Base-by-base conservation (phyloP, 192 early-diverging fungal genomes). In the Podila horticola region DNA sequence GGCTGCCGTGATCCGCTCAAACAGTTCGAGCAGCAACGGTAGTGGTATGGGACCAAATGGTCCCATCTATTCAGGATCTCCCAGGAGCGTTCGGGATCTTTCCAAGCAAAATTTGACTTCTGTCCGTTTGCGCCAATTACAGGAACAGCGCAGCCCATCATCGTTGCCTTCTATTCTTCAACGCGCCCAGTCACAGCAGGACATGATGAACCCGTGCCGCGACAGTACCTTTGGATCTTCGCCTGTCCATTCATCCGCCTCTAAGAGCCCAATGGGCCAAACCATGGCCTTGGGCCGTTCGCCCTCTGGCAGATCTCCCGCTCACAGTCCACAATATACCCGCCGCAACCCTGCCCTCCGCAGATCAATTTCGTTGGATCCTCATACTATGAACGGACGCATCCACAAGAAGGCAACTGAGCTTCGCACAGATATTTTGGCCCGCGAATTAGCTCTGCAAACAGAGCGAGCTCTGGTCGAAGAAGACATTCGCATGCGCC, bases 281-380 rank as follows among this genome's bases (percentile, higher is more conserved):
- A 15, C 41, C 3, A 45, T 45, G 41, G 41, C 41, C 15, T 15
- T 45, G 41, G 41, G 13, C 15, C 41, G 41, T 15, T 45, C 41
- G 2, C 41, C 41, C 15, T 45, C 41, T 61, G 13, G 59, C 29
- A 65, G 64, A 48, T 65, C 61, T 17, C 62, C 61, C 10, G 3
- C 49, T 31, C 20, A 38, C 5, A 29, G 62, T 1, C 70, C 49
- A 15, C 49, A 63, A 19, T 48, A 48, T n/a, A 30, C 45, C 36
- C 34, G 31, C n/a, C 77, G 70, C 41, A 73, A 73, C 67, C 71
- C 71, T 22, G 51, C 62, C 20, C n/a, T 65, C 11, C 77, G 77
- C 24, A 49, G 77, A 19, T 72, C 77, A 10, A 64, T 72, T 19
- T 73, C 77, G 0, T 36, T 66, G 24, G 64, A 73, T 5, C 77